A percentile compares a stretch with the other conserved stretches of the same genome.
Conservation (phyloP, 805 yeast genomes). For the Starmerella sirachaensis region DNA sequence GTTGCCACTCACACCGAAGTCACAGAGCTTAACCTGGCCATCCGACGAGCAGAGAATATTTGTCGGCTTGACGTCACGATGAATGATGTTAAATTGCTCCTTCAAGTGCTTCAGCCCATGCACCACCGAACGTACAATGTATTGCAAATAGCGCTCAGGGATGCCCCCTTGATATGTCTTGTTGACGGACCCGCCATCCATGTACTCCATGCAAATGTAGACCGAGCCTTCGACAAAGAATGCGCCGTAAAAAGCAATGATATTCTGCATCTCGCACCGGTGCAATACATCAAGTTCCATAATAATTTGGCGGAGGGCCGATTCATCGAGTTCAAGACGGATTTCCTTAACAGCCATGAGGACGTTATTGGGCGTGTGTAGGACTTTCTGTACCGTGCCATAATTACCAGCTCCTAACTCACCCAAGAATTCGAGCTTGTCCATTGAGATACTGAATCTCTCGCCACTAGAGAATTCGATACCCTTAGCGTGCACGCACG, state of each 20-base stretch:
- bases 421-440: constrained; percentile 56
- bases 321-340: constrained; percentile 79
- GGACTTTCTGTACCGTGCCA: constrained; percentile 87
- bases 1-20: constrained; percentile 93
- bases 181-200: constrained; percentile 94
- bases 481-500: constrained; percentile 83
- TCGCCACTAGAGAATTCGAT: constrained; percentile 83
- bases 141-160: constrained; percentile 69
- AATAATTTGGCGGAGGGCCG: constrained; percentile 83
- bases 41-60: constrained; percentile 69
- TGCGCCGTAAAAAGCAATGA: constrained; percentile 95
- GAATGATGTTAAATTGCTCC: constrained; percentile 84
- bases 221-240: constrained; percentile 96
- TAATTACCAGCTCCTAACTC: constrained; percentile 94
- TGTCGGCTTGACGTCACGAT: constrained; percentile 94
- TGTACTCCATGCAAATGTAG: constrained; percentile 94
- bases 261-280: constrained; percentile 77
- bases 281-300: constrained; percentile 95
- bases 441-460: constrained; percentile 72
- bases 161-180: constrained; percentile 68
- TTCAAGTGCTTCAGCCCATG: constrained; percentile 72
- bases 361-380: constrained; percentile 85
- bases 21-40: constrained; percentile 88
- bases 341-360: constrained; percentile 97
- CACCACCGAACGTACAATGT: constrained; percentile 67